Base-by-base conservation (phyloP, 2,329 filamentous ascomycete genomes). In the Podosphaera xanthii region DNA sequence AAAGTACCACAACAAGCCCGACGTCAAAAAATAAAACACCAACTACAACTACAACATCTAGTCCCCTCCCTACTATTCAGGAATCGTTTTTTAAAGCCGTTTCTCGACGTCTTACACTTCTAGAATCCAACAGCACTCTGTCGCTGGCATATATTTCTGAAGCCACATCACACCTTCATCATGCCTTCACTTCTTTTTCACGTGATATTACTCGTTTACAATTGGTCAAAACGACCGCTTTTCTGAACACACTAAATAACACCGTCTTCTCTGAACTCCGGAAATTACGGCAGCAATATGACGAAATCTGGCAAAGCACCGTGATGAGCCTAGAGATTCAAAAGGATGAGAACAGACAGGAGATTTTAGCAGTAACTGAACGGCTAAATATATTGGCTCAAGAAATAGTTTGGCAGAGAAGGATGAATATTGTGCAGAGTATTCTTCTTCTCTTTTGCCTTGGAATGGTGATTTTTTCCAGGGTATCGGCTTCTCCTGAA, bases 71-170 rank as follows among this genome's bases (percentile, higher is more conserved):
- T 1, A 89, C 90, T 0, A 92, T 94, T 0, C 92, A 98, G 70
- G 92, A 98, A 69, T 92, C 87, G 1, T 97, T 98, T 71, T 98
- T 96, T 77, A 97, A 97, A 70, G 87, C 89, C 3, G 84, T 97
- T 7, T 88, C 90, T 63, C 97, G 97, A 71, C 86, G 92, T 0
- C 77, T 98, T 3, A 87, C 91, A 63, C 83, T 90, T 65, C 81
- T 97, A 6, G 92, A 98, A 70, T 81, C 87, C 14, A 98, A 97
- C 69, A 88, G 90, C 9, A 94, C 91, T 0, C 76, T 97, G 9
- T 95, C 90, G 0, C 75, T 97, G 7, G 87, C 95, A 67, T 98
- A 98, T 68, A 94, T 98, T 61, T 91, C 97, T 72, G 89, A 95
- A 61, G 92, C 97, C 69, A 96, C 91, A 3, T 84, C 83, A 56